Base-by-base conservation (phyloP, 2,329 filamentous ascomycete species). In the Tympanopsis confertula region DNA sequence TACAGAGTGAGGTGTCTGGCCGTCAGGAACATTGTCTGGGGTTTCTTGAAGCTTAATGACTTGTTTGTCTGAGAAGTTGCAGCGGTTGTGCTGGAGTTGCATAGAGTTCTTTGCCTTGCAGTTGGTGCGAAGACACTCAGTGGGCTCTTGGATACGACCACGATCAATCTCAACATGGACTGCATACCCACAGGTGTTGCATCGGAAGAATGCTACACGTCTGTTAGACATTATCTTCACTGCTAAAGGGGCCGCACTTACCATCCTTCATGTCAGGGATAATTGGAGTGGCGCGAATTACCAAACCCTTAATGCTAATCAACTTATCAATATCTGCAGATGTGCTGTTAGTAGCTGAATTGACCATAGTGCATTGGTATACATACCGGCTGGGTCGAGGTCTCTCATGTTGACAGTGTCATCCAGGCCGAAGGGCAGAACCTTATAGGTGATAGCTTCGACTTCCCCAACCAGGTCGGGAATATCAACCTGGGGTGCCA, bases 11-110 rank as follows among this genome's bases (percentile, higher is more conserved):
- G 91, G 91, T 15, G 91, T 98, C 61, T 98, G 91, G 14, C 91
- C 91, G 46, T 94, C 83, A 36, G 91, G 91, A 14, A 98, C 83
- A 26, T 78, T 86, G 57, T 98, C 91, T 0, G 91, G 91, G 0
- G 91, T 98, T 60, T 98, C 91, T 60, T 98, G 91, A 29, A 98
- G 69, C 59, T 98, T 98, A 63, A 98, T 94, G 42, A 98, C 86
- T 57, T 98, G 91, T 66, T 98, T 98, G 57, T 98, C 91, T 39
- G 88, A 82, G 52, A 98, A 98, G 5, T 76, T 74, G 48, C 87
- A 96, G 42, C 91, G 81, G 59, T 98, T 98, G 66, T 98, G 91
- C 15, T 96, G 74, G 47, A 98, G 93, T 54, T 95, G 86, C 89
- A 98, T 96, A 2, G 89, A 94, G 62, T 98, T 96, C 55, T 81